phyloP scores from a whole-genome alignment of 2,329 filamentous ascomycete genomes.

The Ophiostoma ulmi region DNA sequence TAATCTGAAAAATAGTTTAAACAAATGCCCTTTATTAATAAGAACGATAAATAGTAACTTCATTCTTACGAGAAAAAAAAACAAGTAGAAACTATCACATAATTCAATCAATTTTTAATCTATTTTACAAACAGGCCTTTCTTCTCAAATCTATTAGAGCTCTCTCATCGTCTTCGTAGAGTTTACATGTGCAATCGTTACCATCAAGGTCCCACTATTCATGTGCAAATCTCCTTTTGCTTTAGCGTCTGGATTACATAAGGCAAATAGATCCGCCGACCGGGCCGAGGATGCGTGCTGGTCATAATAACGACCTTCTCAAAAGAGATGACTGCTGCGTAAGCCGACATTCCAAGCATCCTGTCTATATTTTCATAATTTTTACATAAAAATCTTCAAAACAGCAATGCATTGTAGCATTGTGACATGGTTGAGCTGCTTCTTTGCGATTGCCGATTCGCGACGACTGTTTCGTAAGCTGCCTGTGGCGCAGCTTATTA shows the following conservation, averaged over 20 bases:
- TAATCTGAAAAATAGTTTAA: no score
- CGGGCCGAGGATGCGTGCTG: conserved; percentile 4
- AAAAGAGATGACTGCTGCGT: conserved; percentile 5
- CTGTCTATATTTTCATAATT: not conserved
- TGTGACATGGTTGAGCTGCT: not conserved
- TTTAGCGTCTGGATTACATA: not conserved
- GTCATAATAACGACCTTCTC: not conserved
- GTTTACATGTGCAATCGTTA: not conserved
- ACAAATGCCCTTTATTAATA: no score
- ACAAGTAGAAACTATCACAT: no score
- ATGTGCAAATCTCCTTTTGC: not conserved
- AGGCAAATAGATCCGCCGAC: not conserved
- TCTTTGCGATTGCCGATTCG: not conserved
- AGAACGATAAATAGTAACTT: no score
- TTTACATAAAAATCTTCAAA: not conserved
- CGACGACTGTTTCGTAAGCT: not conserved
- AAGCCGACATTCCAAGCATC: conserved; percentile 3
- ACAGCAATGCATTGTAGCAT: not conserved
- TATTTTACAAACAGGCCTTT: not conserved
- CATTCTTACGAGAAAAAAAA: no score
- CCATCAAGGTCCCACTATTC: not conserved
- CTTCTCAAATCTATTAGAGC: not conserved
- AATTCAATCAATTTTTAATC: not conserved
- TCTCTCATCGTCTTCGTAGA: not conserved
- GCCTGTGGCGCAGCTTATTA: not conserved